phyloP scores from a whole-genome alignment of 164 flowering plant species.

The Aristolochia fimbriata region DNA sequence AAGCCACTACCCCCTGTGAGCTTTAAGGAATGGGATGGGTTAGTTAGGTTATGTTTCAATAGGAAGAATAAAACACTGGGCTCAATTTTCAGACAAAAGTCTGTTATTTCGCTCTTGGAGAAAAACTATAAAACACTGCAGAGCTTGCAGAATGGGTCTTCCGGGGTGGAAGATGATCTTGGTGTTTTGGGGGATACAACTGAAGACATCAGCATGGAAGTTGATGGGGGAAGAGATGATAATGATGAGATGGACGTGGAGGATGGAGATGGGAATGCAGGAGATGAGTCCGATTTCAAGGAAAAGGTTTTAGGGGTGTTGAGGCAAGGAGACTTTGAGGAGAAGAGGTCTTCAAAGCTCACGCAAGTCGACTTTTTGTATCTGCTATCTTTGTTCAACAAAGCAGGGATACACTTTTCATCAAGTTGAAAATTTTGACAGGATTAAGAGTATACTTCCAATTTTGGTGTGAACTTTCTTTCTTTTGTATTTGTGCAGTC shows the following conservation, averaged over 20 bases:
- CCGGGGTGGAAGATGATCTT: conserved; percentile 27
- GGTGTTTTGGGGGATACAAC: conserved; percentile 28
- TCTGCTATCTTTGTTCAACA: conserved; percentile 68
- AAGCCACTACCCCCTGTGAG: conserved; percentile 65
- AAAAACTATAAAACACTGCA: conserved; percentile 78
- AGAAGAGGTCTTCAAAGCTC: conserved; percentile 76
- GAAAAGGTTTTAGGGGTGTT: conserved; percentile 52
- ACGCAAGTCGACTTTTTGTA: conserved; percentile 73
- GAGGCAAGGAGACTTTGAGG: conserved; percentile 65
- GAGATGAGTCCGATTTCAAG: conserved; percentile 51
- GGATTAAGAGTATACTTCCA: too few species aligned
- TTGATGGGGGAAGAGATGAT: conserved; percentile 41
- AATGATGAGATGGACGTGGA: conserved; percentile 59
- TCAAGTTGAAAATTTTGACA: background rate
- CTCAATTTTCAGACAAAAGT: conserved; percentile 71
- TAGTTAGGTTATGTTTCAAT: conserved; percentile 68
- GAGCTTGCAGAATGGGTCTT: conserved; percentile 18
- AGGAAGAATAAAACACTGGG: conserved; percentile 86
- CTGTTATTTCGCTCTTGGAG: conserved; percentile 55
- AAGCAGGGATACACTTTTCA: conserved; percentile 78
- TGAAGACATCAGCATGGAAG: conserved; percentile 36
- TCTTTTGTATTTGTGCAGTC: too few species aligned
- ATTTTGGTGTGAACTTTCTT: too few species aligned
- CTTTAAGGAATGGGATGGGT: conserved; percentile 81
- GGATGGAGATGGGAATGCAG: conserved; percentile 22